phyloP scores from a whole-genome alignment of 495 filamentous ascomycete genomes.

The Lasiosphaeria hispida region DNA sequence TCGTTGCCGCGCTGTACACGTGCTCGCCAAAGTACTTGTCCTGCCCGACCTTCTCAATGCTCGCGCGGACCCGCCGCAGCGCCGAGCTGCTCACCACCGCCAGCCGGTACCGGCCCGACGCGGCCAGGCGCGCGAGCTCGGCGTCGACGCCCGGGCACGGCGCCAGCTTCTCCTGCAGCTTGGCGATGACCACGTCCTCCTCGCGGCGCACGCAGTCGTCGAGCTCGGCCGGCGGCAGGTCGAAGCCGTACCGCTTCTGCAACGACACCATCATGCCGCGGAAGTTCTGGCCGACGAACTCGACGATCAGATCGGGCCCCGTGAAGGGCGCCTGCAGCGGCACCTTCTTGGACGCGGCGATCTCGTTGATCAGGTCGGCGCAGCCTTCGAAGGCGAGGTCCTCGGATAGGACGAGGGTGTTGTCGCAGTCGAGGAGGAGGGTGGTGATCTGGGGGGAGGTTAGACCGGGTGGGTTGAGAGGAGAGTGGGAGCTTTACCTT shows the following conservation, averaged over 20 bases:
- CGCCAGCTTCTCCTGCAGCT: conserved; percentile 65
- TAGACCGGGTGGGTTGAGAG: background rate
- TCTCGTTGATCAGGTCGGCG: conserved; percentile 88
- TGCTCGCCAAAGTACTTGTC: conserved; percentile 76
- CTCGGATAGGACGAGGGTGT: conserved; percentile 93
- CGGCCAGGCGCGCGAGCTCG: conserved; percentile 63
- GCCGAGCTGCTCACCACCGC: conserved; percentile 82
- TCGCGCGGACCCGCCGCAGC: conserved; percentile 72
- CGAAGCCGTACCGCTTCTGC: conserved; percentile 73
- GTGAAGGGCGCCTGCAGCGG: conserved; percentile 66
- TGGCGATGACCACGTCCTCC: conserved; percentile 79
- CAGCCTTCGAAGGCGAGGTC: conserved; percentile 91
- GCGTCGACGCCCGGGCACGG: conserved; percentile 73
- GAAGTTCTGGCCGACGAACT: conserved; percentile 97
- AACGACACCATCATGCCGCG: conserved; percentile 77
- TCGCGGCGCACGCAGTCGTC: conserved; percentile 76
- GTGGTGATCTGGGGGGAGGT: conserved; percentile 33
- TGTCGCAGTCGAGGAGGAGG: conserved; percentile 95
- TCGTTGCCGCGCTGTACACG: conserved; percentile 82
- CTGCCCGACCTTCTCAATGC: conserved; percentile 76
- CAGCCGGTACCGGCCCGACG: conserved; percentile 66
- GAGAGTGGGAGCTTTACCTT: background rate
- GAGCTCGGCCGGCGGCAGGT: conserved; percentile 63
- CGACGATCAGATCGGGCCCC: conserved; percentile 69
- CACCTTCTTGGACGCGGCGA: conserved; percentile 65